These are phyloP conservation scores for Colletotrichum sp. DNA, from an alignment of 2,329 filamentous ascomycete species.

Conservation along the genomic window DNA sequence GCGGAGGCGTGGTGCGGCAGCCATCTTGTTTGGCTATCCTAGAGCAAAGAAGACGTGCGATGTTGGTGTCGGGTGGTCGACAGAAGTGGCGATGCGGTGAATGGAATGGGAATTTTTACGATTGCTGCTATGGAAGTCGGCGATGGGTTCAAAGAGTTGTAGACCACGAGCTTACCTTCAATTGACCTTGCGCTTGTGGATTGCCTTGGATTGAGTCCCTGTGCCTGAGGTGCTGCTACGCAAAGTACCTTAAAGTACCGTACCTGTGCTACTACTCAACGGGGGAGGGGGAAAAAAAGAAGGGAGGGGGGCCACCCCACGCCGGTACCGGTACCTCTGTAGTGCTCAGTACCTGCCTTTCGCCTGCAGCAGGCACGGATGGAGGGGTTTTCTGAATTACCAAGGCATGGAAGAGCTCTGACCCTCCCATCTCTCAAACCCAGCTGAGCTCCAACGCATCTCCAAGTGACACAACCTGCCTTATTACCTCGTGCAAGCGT, in stretches of 20 bases:
- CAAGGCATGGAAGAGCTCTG: neutral
- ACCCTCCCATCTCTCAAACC: neutral
- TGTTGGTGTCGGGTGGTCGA: neutral
- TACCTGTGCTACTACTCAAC: neutral
- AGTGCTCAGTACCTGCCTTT: neutral
- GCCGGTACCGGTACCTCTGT: neutral
- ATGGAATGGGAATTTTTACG: neutral
- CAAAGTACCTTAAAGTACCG: neutral
- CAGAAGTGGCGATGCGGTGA: neutral
- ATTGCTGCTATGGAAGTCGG: neutral
- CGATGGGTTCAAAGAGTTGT: neutral
- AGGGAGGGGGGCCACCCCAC: neutral
- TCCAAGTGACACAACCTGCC: neutral
- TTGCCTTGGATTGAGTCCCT: neutral
- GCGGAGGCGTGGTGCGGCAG: slow-evolving; percentile 54
- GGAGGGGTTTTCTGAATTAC: neutral
- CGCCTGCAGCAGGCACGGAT: neutral
- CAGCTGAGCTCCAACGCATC: neutral
- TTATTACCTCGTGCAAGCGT: neutral
- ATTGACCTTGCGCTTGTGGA: neutral
- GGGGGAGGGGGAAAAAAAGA: too few species aligned
- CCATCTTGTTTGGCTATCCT: slow-evolving; percentile 24
- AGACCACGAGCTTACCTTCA: neutral
- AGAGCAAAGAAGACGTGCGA: neutral
- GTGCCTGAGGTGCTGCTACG: neutral